Base-by-base conservation (phyloP, 1,284 basidiomycete genomes). In the Sutorius eximius region DNA sequence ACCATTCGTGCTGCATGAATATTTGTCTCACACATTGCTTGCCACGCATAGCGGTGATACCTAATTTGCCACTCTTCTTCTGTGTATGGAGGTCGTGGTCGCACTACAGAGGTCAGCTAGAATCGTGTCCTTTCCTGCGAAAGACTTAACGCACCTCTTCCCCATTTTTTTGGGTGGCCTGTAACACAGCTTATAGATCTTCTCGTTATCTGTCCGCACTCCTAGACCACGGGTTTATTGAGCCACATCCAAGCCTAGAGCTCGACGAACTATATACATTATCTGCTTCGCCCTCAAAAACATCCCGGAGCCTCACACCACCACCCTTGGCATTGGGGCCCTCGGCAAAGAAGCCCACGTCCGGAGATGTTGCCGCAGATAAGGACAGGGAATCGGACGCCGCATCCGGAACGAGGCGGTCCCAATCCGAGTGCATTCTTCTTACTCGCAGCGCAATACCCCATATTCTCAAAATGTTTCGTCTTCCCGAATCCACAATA, bases 51-150 rank as follows among this genome's bases (percentile, higher is more conserved):
- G 89, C 90, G 13, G 71, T 92, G 52, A 83, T 92, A 68, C 89
- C 89, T 29, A 92, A 92, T 68, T 72, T 92, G 27, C 89, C 89
- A 0, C 87, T 92, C 70, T 91, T 92, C 75, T 92, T 89, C 71
- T 91, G 88, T 63, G 80, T 78, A 3, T 92, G 90, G 89, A 77
- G 89, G 46, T 83, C 87, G 44, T 92, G 89, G 89, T 86, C 85
- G 44, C 89, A 91, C 69, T 91, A 86, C 65, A 82, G 77, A 79
- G 88, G 89, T 87, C 52, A 53, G 72, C 40, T 42, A 4, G 38
- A 13, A 36, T 42, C 42, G 34, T 29, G 6, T n/a, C n/a, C 44
- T 50, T 53, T 54, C 37, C 44, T 49, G 27, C n/a, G 13, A 40
- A 42, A 33, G n/a, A 24, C 12, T 53, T 52, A 22, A 53, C 15